phyloP scores from a whole-genome alignment of 441 rosid genomes.

The Eruca vesicaria region DNA sequence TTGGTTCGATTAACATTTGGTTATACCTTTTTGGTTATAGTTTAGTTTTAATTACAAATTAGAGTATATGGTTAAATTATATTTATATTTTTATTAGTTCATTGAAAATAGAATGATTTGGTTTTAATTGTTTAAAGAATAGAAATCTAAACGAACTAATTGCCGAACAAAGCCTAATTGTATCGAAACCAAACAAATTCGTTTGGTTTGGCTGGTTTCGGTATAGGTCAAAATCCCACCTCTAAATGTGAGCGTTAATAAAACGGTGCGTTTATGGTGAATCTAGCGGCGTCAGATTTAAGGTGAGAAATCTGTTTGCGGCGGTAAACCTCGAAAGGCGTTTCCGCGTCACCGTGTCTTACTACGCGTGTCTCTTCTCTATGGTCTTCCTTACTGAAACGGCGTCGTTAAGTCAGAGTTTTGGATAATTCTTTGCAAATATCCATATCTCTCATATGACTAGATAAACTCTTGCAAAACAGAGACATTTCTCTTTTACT shows the following conservation, averaged over 20 bases:
- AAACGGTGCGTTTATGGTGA: slow-evolving; percentile 9
- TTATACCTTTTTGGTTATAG: too few relatives aligned
- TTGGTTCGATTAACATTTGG: not conserved
- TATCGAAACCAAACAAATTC: not conserved
- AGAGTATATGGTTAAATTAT: not conserved
- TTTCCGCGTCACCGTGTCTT: slow-evolving; percentile 18
- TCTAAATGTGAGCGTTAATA: not conserved
- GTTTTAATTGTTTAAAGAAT: not conserved
- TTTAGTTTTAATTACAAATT: too few relatives aligned
- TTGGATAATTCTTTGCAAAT: not conserved
- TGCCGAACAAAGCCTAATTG: not conserved
- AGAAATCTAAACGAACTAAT: not conserved
- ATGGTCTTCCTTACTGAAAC: not conserved
- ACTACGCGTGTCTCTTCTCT: slow-evolving; percentile 23
- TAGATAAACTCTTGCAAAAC: not conserved
- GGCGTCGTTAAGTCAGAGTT: not conserved
- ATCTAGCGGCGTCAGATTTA: not conserved
- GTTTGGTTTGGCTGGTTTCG: not conserved
- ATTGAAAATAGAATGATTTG: not conserved
- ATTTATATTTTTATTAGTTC: not conserved
- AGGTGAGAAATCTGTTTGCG: slow-evolving; percentile 2
- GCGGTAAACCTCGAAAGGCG: slow-evolving; percentile 29
- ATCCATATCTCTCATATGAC: not conserved
- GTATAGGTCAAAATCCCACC: not conserved
- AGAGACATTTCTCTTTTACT: not conserved